Evolutionary conservation across 495 filamentous ascomycete genomes (phyloP).

Genomic region (Penicillium bialowiezense): DNA sequence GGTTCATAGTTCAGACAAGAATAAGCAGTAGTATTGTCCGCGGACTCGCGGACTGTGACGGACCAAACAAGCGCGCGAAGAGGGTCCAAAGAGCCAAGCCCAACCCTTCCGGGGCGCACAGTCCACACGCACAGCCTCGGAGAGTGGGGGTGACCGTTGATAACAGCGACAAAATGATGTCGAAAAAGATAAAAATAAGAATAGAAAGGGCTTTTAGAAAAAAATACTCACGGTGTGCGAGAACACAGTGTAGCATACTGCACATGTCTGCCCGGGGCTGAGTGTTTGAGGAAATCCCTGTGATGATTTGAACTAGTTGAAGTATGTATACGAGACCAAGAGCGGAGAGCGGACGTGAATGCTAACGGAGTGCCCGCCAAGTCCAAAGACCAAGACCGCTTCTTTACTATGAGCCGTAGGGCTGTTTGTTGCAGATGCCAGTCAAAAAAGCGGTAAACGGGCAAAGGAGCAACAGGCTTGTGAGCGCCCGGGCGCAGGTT

Average conservation of each 20-base stretch:
- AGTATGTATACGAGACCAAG: background rate
- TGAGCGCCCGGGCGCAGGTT: background rate
- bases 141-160: background rate
- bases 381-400: conserved; percentile 1
- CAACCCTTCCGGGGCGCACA: conserved; percentile 4
- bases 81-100: background rate
- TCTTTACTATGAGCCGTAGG: conserved; percentile 7
- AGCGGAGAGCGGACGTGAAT: background rate
- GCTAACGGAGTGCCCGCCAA: background rate
- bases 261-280: too few relatives aligned
- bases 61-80: background rate
- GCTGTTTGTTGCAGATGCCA: conserved; percentile 5
- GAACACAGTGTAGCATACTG: background rate
- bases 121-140: conserved; percentile 10
- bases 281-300: background rate
- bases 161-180: background rate
- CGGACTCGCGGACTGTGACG: too few relatives aligned
- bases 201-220: too few relatives aligned
- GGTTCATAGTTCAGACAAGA: background rate
- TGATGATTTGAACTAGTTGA: too few relatives aligned
- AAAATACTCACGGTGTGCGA: too few relatives aligned
- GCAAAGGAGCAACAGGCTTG: background rate
- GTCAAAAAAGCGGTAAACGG: conserved; percentile 7
- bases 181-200: too few relatives aligned
- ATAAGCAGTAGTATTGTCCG: background rate